Conservation (phyloP, 1,284 basidiomycete species). For the Anthracocystis walkeri region DNA sequence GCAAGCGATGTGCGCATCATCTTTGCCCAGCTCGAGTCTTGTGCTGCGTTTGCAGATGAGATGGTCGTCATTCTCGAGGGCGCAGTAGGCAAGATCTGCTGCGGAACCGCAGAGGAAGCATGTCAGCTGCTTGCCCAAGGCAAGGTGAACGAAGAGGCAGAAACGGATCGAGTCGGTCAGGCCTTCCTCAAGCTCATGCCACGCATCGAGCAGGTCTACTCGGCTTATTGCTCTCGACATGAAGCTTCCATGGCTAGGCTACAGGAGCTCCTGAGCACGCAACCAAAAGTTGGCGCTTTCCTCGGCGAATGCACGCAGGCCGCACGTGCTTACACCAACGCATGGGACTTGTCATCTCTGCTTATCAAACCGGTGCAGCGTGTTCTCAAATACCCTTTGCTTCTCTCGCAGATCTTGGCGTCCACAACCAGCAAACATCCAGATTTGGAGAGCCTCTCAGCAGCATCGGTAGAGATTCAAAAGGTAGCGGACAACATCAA, state of each 20-base stretch:
- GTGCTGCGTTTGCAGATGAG: constrained; percentile 79
- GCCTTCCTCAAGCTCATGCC: constrained; percentile 83
- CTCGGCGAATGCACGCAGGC: constrained; percentile 68
- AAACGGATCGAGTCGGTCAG: constrained; percentile 78
- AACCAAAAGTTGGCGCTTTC: constrained; percentile 64
- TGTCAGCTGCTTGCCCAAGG: constrained; percentile 27
- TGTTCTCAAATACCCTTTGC: constrained; percentile 82
- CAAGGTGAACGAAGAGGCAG: constrained; percentile 25
- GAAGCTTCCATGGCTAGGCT: constrained; percentile 79
- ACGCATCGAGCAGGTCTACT: constrained; percentile 81
- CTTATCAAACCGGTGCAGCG: constrained; percentile 76
- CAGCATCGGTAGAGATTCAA: constrained; percentile 79
- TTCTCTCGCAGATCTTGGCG: constrained; percentile 79
- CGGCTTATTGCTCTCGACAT: constrained; percentile 87
- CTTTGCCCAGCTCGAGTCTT: constrained; percentile 82
- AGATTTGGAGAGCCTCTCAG: constrained; percentile 78
- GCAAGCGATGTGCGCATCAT: constrained; percentile 79
- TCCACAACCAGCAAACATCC: constrained; percentile 79
- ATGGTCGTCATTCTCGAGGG: constrained; percentile 73
- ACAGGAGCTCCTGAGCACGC: constrained; percentile 62
- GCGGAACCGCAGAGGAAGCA: constrained; percentile 36
- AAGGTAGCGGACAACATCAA: constrained; percentile 86
- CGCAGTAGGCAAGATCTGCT: constrained; percentile 62
- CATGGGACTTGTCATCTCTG: constrained; percentile 92
- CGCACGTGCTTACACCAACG: constrained; percentile 74